These are phyloP conservation scores for Fusarium sterilihyphosum DNA, from an alignment of 2,329 filamentous ascomycete species.

Conservation along the genomic window DNA sequence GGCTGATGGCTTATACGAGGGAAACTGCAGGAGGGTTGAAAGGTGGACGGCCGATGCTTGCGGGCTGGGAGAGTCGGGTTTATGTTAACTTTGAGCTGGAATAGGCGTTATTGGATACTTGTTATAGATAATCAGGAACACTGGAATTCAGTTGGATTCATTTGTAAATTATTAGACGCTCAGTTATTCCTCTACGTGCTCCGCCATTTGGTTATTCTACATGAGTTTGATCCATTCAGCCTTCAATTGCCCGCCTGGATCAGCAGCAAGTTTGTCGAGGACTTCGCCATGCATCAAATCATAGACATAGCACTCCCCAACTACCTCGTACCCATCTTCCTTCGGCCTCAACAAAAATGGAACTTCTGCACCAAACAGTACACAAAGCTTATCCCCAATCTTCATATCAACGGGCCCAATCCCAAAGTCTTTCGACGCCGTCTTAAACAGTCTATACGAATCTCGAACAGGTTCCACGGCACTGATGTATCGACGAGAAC, in stretches of 20 bases:
- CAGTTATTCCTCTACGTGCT: too few relatives aligned
- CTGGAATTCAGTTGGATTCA: rapidly evolving
- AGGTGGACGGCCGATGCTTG: not conserved
- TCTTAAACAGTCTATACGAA: rapidly evolving
- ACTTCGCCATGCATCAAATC: not conserved
- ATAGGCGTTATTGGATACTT: not conserved
- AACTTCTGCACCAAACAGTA: not conserved
- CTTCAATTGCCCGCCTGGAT: rapidly evolving
- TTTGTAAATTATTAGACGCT: not conserved
- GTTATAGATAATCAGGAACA: not conserved
- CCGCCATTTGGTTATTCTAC: too few relatives aligned
- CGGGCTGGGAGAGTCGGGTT: constrained; percentile 35
- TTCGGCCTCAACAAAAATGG: not conserved
- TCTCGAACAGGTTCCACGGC: rapidly evolving
- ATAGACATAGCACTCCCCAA: not conserved
- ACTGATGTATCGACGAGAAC: rapidly evolving
- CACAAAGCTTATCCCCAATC: not conserved
- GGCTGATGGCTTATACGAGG: constrained; percentile 44
- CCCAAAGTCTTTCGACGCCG: not conserved
- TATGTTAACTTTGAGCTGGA: constrained; percentile 27
- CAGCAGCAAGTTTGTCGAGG: not conserved
- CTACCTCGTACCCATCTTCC: rapidly evolving
- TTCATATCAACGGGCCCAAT: not conserved
- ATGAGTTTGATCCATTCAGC: not conserved
- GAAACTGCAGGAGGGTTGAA: not conserved